A percentile compares a stretch with the other conserved stretches of the same genome.
Evolutionary conservation across 2,329 filamentous ascomycete genomes (phyloP).

Genomic region (Teratosphaeria pseudoeucalypti): DNA sequence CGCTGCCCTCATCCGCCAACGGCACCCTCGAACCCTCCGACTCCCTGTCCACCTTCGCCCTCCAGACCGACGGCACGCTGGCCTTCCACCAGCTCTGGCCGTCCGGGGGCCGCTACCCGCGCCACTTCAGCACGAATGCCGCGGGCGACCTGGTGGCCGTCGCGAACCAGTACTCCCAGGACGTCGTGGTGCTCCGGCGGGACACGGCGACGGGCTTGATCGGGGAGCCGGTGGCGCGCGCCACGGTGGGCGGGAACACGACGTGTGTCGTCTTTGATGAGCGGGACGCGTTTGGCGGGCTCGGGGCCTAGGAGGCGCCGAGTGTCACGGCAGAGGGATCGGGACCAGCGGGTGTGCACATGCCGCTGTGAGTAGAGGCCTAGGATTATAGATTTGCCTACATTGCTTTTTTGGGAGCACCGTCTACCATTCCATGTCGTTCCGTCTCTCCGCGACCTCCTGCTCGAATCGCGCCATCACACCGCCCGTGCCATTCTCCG

Average conservation of each 20-base stretch:
- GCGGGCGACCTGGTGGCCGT: slow-evolving; percentile 56
- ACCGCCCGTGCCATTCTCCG: slow-evolving; percentile 29
- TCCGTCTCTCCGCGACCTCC: not conserved
- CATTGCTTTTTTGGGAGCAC: not conserved
- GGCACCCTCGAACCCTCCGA: slow-evolving; percentile 36
- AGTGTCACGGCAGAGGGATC: not conserved
- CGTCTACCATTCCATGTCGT: not conserved
- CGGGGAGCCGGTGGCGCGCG: slow-evolving; percentile 26
- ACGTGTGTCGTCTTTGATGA: slow-evolving; percentile 8
- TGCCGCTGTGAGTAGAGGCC: not conserved
- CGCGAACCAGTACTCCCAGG: slow-evolving; percentile 51
- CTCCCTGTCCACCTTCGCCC: slow-evolving; percentile 52
- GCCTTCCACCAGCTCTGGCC: slow-evolving; percentile 48
- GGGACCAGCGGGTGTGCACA: not conserved
- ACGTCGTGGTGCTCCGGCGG: slow-evolving; percentile 51
- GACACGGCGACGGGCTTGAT: slow-evolving; percentile 51
- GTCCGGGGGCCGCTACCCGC: slow-evolving; percentile 53
- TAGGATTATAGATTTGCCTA: not conserved
- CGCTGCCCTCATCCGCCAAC: slow-evolving; percentile 32
- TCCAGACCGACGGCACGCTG: slow-evolving; percentile 49
- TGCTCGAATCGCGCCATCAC: slow-evolving; percentile 15
- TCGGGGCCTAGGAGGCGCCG: not conserved
- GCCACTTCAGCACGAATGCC: slow-evolving; percentile 58
- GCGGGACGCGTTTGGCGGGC: not conserved
- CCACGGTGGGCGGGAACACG: slow-evolving; percentile 5